Base-by-base conservation (phyloP, 2,329 filamentous ascomycete genomes). In the Aureobasidium pullulans region DNA sequence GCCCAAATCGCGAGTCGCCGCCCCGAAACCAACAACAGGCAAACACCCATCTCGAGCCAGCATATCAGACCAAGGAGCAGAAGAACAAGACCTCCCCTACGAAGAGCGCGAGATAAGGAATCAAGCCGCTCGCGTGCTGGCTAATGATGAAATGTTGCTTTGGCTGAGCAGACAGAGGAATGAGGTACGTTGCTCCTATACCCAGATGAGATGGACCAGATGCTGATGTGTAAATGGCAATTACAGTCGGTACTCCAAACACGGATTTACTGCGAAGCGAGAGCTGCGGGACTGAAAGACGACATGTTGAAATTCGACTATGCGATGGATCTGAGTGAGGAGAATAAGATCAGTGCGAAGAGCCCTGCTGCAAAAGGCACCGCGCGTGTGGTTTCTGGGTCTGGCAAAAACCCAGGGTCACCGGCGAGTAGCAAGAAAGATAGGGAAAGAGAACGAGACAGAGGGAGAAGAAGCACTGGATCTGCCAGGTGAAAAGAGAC, bases 201-300 rank as follows among this genome's bases (percentile, higher is more conserved):
- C 11, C n/a, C 15, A 19, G 10, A 7, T 52, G 13, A 16, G 23
- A 28, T 46, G 9, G 43, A 23, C 8, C 8, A 28, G 4, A n/a
- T 13, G 13, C 10, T 39, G 36, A 39, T n/a, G 8, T 15, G 36
- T 40, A 39, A 11, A 13, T n/a, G 31, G 36, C 15, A 16, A 9
- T 31, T 54, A 8, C 23, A 57, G 54, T 57, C 54, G 15, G 43
- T 57, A 16, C 32, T 57, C 19, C 54, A 57, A 46, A 47, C 54
- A 15, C 42, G 54, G 2, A 47, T 48, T 13, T 48, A 57, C 16
- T 57, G 39, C 43, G n/a, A 31, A 8, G 54, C 54, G 13, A 39
- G 42, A 40, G 42, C 54, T 1, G 54, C 54, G 6, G 54, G 54
- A n/a, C 4, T 57, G 3, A 32, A 16, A 16, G 54, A 57, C 15